Base-by-base conservation (phyloP, 2,329 filamentous ascomycete genomes). In the Ophiosphaerella korrae region DNA sequence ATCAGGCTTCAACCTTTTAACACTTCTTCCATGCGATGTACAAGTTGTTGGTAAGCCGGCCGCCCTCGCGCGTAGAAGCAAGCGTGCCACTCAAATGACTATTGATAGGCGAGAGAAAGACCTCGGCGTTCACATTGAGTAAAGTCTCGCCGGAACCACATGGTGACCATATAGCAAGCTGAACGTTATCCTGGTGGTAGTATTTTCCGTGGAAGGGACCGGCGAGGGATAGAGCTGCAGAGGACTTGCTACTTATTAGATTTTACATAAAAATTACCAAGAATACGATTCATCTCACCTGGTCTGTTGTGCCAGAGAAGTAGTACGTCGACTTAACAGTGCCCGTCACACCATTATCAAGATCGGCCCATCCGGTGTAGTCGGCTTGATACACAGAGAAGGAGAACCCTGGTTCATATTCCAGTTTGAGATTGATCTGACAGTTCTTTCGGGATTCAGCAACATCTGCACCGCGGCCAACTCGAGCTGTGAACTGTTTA, bases 191-290 rank as follows among this genome's bases (percentile, higher is more conserved):
- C 41, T 74, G 74, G 66, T 78, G 76, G 54, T 65, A 64, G 68
- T 80, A 82, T 57, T 75, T 58, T n/a, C 62, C 71, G 33, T 68
- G 67, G 45, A 64, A 73, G 13, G 78, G 78, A 14, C 79, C 79
- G 5, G 61, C 59, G 64, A 80, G 39, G 26, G 29, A 35, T 7
- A 64, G 48, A 1, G 51, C 47, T 3, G 58, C 45, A 5, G 63
- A 59, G 7, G 49, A 29, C 61, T 62, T 40, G 38, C 12, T 36
- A 32, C 13, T 8, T 42, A 16, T 34, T 32, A 42, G 16, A n/a
- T 16, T 37, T 4, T 31, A 16, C 5, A 31, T 11, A 13, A 8
- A 35, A n/a, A 23, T 7, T 8, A 29, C 29, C 33, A 31, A 9
- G 14, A 42, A 47, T 7, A 41, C 29, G 18, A 35, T 42, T 53